Percentiles rank a stretch among this genome's conserved stretches.
Conservation (phyloP, 768 basidiomycete species). For the Tylopilus intermedius region DNA sequence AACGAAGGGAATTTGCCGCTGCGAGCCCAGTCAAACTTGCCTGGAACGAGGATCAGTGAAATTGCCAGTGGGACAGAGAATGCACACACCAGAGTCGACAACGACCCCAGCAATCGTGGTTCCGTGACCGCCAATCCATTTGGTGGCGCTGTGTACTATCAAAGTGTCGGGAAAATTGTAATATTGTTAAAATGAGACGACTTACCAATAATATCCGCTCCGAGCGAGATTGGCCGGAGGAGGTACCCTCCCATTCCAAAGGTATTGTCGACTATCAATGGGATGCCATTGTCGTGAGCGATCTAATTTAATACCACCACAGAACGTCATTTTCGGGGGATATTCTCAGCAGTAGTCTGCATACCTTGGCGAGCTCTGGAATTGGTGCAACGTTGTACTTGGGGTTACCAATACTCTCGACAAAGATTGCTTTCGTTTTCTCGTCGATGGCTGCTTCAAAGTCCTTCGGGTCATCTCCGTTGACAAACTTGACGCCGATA, state of each 20-base stretch:
- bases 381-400: conserved; percentile 54
- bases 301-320: conserved; percentile 31
- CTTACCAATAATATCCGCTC: conserved; percentile 51
- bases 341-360: neutral
- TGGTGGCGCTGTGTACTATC: conserved; percentile 53
- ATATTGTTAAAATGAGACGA: neutral
- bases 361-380: conserved; percentile 50
- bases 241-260: conserved; percentile 61
- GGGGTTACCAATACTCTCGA: conserved; percentile 62
- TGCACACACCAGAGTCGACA: conserved; percentile 47
- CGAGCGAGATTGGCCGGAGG: conserved; percentile 48
- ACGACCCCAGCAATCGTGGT: conserved; percentile 63
- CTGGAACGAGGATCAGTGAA: conserved; percentile 23
- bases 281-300: conserved; percentile 56
- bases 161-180: neutral
- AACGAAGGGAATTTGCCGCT: conserved; percentile 55
- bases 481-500: conserved; percentile 52
- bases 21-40: conserved; percentile 53
- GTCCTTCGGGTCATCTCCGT: conserved; percentile 39
- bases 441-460: conserved; percentile 54
- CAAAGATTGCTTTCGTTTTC: conserved; percentile 54
- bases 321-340: neutral
- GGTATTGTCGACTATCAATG: conserved; percentile 63
- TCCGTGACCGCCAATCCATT: conserved; percentile 69
- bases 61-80: neutral